A percentile compares a stretch with the other conserved stretches of the same genome.
phyloP scores from a whole-genome alignment of 805 yeast genomes.

The Kodamaea leandrae region DNA sequence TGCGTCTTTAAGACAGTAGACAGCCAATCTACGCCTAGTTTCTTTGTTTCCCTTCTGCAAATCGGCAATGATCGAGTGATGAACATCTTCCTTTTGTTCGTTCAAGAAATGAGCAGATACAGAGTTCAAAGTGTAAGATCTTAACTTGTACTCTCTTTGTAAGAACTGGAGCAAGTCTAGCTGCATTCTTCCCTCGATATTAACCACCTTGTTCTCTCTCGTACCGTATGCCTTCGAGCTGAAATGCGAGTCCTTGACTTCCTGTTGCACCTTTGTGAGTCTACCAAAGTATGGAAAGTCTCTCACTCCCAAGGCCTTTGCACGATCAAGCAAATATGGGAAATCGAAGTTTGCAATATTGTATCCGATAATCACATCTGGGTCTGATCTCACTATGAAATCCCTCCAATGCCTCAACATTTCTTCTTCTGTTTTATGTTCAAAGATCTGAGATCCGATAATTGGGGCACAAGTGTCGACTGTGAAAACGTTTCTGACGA shows the following conservation, averaged over 20 bases:
- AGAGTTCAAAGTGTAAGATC: constrained; percentile 92
- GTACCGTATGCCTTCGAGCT: constrained; percentile 97
- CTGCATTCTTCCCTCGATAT: constrained; percentile 95
- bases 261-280: constrained; percentile 64
- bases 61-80: constrained; percentile 93
- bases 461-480: constrained; percentile 89
- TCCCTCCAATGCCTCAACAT: constrained; percentile 86
- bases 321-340: constrained; percentile 88
- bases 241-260: constrained; percentile 75
- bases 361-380: constrained; percentile 96
- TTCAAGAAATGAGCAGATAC: constrained; percentile 91
- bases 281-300: constrained; percentile 88
- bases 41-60: constrained; percentile 90
- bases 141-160: constrained; percentile 90
- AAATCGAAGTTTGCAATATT: constrained; percentile 93
- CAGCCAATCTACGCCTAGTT: constrained; percentile 92
- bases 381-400: constrained; percentile 80
- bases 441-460: constrained; percentile 87
- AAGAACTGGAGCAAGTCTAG: constrained; percentile 87
- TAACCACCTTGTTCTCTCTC: constrained; percentile 84
- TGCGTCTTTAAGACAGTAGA: constrained; percentile 95
- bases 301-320: constrained; percentile 62
- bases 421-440: constrained; percentile 70
- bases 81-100: constrained; percentile 98
- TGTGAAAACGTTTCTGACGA: constrained; percentile 91